Conservation (phyloP, 257 asterid species). For the Penstemon davidsonii region DNA sequence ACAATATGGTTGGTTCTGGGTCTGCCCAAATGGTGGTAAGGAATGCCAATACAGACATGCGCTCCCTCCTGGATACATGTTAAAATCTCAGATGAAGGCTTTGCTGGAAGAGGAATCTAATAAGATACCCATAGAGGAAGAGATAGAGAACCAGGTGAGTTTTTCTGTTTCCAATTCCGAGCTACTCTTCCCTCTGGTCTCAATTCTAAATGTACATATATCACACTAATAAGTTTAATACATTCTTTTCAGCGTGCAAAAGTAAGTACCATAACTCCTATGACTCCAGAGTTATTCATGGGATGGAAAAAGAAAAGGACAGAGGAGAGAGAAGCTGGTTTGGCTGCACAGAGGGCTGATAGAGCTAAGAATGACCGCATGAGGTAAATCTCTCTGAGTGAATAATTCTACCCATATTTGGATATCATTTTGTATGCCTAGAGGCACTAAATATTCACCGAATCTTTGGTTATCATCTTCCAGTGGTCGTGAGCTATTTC, state of each 20-base stretch:
- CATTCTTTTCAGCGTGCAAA: slow-evolving; percentile 66
- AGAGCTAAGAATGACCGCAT: slow-evolving; percentile 97
- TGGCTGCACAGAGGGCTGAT: slow-evolving; percentile 88
- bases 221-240: slow-evolving; percentile 23
- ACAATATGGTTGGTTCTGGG: slow-evolving; percentile 99
- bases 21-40: slow-evolving; percentile 87
- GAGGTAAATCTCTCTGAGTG: slow-evolving; percentile 54
- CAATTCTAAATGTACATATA: not conserved
- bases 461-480: slow-evolving; percentile 15
- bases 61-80: slow-evolving; percentile 91
- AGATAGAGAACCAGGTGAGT: slow-evolving; percentile 86
- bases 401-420: slow-evolving; percentile 5
- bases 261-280: slow-evolving; percentile 71
- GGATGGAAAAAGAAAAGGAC: slow-evolving; percentile 84
- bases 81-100: slow-evolving; percentile 98
- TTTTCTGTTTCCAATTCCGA: slow-evolving; percentile 4
- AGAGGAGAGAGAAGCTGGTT: slow-evolving; percentile 76
- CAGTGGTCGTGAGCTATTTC: slow-evolving; percentile 71
- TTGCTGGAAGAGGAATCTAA: slow-evolving; percentile 82
- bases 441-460: slow-evolving; percentile 10
- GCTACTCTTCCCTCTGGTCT: not conserved
- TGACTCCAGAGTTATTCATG: slow-evolving; percentile 82
- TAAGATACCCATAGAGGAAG: slow-evolving; percentile 84
- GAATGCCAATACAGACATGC: slow-evolving; percentile 94
- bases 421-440: not conserved